Evolutionary conservation across 2,329 filamentous ascomycete species (phyloP).

Genomic region (Exophiala aquamarina): DNA sequence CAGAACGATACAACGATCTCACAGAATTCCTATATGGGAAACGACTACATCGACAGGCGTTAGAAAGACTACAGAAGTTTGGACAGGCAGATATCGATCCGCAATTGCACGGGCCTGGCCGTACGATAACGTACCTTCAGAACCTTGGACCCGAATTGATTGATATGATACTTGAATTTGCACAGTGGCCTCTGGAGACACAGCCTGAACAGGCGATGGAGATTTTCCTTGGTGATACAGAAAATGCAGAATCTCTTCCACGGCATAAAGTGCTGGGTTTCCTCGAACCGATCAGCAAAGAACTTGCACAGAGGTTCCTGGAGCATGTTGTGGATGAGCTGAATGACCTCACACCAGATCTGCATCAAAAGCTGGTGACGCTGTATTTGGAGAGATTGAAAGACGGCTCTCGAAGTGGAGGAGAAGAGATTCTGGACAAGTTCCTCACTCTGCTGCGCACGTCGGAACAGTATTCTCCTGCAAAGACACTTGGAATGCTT

Average conservation of each 20-base stretch:
- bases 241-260: slow-evolving; percentile 89
- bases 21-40: slow-evolving; percentile 99
- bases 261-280: slow-evolving; percentile 74
- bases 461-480: slow-evolving; percentile 78
- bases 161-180: slow-evolving; percentile 87
- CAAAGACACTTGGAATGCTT: slow-evolving; percentile 73
- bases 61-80: slow-evolving; percentile 79
- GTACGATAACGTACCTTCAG: slow-evolving; percentile 88
- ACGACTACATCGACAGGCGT: slow-evolving; percentile 81
- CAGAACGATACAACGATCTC: slow-evolving; percentile 83
- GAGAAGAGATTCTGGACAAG: slow-evolving; percentile 61
- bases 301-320: slow-evolving; percentile 76
- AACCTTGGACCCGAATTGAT: slow-evolving; percentile 82
- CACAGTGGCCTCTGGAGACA: slow-evolving; percentile 77
- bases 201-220: slow-evolving; percentile 82
- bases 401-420: slow-evolving; percentile 43
- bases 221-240: slow-evolving; percentile 86
- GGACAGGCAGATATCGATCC: slow-evolving; percentile 57
- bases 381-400: slow-evolving; percentile 62
- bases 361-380: slow-evolving; percentile 81
- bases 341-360: slow-evolving; percentile 77
- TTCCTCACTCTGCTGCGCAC: slow-evolving; percentile 73
- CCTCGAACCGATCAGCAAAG: slow-evolving; percentile 65
- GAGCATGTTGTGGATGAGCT: slow-evolving; percentile 90
- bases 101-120: slow-evolving; percentile 73